These are phyloP conservation scores for Carex myosuroides DNA, from an alignment of 176 grass and related monocot species.

Conservation along the genomic window DNA sequence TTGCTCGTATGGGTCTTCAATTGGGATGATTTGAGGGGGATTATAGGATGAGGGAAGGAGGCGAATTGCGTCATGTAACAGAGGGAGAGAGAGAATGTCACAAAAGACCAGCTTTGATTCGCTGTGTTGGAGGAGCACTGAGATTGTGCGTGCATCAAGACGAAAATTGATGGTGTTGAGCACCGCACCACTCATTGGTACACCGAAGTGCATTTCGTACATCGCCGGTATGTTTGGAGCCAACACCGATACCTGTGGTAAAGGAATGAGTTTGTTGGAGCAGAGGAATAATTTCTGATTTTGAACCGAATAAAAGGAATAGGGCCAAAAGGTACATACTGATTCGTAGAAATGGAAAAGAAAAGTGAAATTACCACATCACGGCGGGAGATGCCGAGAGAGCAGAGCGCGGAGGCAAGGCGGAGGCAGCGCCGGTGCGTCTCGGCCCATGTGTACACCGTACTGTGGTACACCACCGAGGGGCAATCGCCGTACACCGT, in stretches of 20 bases:
- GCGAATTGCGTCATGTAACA: constrained; percentile 38
- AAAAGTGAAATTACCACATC: constrained; percentile 38
- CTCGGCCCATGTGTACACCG: constrained; percentile 71
- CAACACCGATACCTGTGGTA: constrained; percentile 59
- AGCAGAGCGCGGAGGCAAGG: constrained; percentile 70
- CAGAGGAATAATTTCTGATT: background rate
- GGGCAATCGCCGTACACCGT: constrained; percentile 51
- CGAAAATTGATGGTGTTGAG: constrained; percentile 84
- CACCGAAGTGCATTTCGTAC: constrained; percentile 90
- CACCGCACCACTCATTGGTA: constrained; percentile 92
- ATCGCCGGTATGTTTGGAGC: constrained; percentile 78
- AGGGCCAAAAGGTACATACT: background rate
- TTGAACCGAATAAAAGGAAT: background rate
- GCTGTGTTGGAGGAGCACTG: constrained; percentile 61
- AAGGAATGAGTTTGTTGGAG: background rate
- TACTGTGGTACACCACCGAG: constrained; percentile 65
- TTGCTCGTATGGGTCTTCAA: constrained; percentile 55
- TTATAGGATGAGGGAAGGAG: constrained; percentile 30
- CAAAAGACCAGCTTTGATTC: constrained; percentile 56
- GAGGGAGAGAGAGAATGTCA: constrained; percentile 28
- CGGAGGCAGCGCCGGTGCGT: constrained; percentile 72
- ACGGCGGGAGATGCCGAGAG: constrained; percentile 54
- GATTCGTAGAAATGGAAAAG: background rate
- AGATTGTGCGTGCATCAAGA: constrained; percentile 78
- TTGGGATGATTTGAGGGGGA: constrained; percentile 41